Evolutionary conservation across 2,329 filamentous ascomycete species (phyloP).

Genomic region (Diaporthe caulivora): DNA sequence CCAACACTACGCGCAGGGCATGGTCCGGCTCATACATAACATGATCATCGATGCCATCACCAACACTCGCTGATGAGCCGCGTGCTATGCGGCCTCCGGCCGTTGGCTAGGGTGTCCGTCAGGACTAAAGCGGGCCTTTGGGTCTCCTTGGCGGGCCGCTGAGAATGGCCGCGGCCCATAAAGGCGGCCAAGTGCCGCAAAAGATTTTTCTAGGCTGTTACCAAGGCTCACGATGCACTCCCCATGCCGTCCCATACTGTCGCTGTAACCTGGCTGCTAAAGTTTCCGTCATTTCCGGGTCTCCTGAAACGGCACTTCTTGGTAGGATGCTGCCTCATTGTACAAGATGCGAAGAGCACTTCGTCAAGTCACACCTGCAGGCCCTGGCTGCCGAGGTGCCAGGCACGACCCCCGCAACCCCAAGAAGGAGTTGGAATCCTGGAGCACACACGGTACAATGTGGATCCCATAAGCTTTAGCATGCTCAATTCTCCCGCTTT

Average conservation of each 20-base stretch:
- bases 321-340: neutral
- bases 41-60: slow-evolving; percentile 30
- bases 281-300: neutral
- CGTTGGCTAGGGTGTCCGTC: slow-evolving; percentile 13
- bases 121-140: slow-evolving; percentile 30
- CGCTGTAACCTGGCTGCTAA: neutral
- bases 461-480: neutral
- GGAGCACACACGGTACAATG: neutral
- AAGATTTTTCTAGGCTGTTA: slow-evolving; percentile 33
- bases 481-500: neutral
- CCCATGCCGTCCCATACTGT: neutral
- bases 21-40: neutral
- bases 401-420: neutral
- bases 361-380: neutral
- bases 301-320: slow-evolving; percentile 11
- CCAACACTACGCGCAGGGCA: neutral
- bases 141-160: slow-evolving; percentile 22
- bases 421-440: neutral
- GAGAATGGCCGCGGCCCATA: slow-evolving; percentile 17
- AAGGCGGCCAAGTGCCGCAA: slow-evolving; percentile 30
- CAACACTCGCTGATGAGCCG: slow-evolving; percentile 12
- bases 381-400: slow-evolving; percentile 14
- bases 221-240: slow-evolving; percentile 31
- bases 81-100: slow-evolving; percentile 31
- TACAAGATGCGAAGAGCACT: slow-evolving; percentile 15